These are phyloP conservation scores for Saprolegnia parasitica DNA, from an alignment of 352 stramenopile species.

Conservation along the genomic window DNA sequence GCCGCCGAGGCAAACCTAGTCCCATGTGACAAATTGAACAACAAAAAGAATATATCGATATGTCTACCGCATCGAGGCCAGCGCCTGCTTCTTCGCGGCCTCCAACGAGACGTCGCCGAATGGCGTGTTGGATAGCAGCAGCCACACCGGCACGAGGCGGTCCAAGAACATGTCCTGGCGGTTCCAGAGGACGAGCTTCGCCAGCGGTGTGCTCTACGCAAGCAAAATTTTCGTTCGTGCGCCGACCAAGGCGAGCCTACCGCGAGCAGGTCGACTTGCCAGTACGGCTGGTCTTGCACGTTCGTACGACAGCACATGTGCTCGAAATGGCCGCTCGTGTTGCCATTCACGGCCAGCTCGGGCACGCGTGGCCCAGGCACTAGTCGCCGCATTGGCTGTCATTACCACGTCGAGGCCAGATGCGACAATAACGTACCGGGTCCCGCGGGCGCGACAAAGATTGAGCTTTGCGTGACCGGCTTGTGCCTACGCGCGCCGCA, in stretches of 20 bases:
- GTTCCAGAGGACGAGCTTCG: constrained; percentile 61
- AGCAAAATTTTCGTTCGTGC: not conserved
- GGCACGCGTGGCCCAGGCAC: constrained; percentile 36
- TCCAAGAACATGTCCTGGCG: constrained; percentile 54
- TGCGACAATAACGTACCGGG: not conserved
- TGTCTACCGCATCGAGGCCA: constrained; percentile 24
- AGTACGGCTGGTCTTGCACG: constrained; percentile 58
- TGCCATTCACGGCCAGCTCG: constrained; percentile 58
- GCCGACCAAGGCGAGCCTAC: not conserved
- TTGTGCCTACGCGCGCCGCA: constrained; percentile 31
- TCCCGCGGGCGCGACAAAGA: constrained; percentile 31
- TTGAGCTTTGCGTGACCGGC: constrained; percentile 52
- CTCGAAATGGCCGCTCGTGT: constrained; percentile 61
- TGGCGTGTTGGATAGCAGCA: constrained; percentile 54
- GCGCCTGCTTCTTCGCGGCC: constrained; percentile 22
- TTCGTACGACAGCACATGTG: constrained; percentile 58
- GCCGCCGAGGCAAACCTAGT: not conserved
- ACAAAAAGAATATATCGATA: not conserved
- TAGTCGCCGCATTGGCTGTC: constrained; percentile 37
- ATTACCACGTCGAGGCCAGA: not conserved
- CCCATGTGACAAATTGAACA: not conserved
- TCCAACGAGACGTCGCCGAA: constrained; percentile 30
- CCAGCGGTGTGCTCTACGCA: constrained; percentile 30
- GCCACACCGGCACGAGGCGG: constrained; percentile 40
- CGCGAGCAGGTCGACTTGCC: constrained; percentile 59